Evolutionary conservation across 2,329 filamentous ascomycete species (phyloP), one percentile per base, ranked within the genome.

Genomic region (Mollisiaceae sp.): DNA sequence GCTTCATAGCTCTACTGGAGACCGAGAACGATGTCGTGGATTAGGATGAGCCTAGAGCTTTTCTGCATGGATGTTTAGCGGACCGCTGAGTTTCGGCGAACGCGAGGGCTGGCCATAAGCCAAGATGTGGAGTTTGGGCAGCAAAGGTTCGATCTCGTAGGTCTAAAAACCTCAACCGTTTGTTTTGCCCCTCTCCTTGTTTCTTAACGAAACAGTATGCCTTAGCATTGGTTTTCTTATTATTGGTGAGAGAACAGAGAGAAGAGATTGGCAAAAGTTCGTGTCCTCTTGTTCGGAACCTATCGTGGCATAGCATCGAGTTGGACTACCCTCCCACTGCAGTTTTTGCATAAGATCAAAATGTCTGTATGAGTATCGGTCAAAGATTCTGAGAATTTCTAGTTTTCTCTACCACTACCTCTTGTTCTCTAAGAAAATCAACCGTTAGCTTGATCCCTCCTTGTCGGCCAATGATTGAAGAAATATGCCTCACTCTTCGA

Each of bases 51-150:
- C 8, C 43, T 47, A 18, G 43, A 47, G 12, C 27, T 32, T 32
- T 32, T 47, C 43, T 47, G 43, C 20, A n/a, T 54, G 50, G 24
- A 54, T 54, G 50, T 54, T 24, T 18, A 54, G 24, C 50, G 50
- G 50, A 54, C 50, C 50, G 50, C 32, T 27, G 50, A 32, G 22
- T 35, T 9, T 35, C 9, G 50, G 27, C 6, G 20, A 22, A 18
- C 20, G 50, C 50, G 22, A 12, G 22, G 18, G 22, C 18, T 54
- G 50, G 50, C 27, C 27, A 32, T 32, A 6, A 32, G 3, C 27
- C 11, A 43, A 18, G 11, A 18, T 18, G n/a, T 15, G 41, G 41
- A 18, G 15, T 5, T 12, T 43, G 15, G n/a, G 41, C 11, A 15
- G 41, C 41, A 43, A 18, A 8, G n/a, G 6, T 43, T 43, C 12